phyloP scores from a whole-genome alignment of 345 rosid genomes.

The Melaleuca quinquenervia region DNA sequence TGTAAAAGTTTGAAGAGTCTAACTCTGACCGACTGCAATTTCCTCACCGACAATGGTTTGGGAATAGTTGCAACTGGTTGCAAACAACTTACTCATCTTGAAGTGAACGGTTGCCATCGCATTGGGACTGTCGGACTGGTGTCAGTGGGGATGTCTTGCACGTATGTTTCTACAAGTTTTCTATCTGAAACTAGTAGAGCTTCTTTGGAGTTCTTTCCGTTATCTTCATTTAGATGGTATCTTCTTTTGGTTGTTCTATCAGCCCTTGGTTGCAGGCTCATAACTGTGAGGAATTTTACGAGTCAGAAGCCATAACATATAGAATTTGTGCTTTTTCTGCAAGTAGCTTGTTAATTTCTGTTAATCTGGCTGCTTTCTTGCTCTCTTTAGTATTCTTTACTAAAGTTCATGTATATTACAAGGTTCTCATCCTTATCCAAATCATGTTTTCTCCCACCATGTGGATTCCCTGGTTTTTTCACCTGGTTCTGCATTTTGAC shows the following conservation, averaged over 20 bases:
- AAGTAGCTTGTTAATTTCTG: background rate
- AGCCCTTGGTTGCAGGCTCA: background rate
- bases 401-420: background rate
- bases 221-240: background rate
- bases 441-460: background rate
- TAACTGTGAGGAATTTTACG: background rate
- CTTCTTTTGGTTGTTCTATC: background rate
- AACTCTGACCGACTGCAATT: slow-evolving; percentile 70
- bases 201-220: background rate
- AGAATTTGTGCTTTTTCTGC: background rate
- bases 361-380: background rate
- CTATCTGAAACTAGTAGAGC: background rate
- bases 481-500: background rate
- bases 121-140: slow-evolving; percentile 75
- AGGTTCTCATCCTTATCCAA: background rate
- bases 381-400: background rate
- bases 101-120: slow-evolving; percentile 87
- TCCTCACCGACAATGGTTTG: slow-evolving; percentile 67
- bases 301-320: background rate
- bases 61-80: slow-evolving; percentile 77
- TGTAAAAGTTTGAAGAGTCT: slow-evolving; percentile 71
- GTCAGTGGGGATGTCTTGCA: slow-evolving; percentile 76
- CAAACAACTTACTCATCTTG: slow-evolving; percentile 67
- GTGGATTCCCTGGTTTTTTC: background rate
- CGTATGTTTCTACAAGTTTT: slow-evolving; percentile 23